Conservation (phyloP, 768 basidiomycete species). For the Pleurotus citrinopileatus region DNA sequence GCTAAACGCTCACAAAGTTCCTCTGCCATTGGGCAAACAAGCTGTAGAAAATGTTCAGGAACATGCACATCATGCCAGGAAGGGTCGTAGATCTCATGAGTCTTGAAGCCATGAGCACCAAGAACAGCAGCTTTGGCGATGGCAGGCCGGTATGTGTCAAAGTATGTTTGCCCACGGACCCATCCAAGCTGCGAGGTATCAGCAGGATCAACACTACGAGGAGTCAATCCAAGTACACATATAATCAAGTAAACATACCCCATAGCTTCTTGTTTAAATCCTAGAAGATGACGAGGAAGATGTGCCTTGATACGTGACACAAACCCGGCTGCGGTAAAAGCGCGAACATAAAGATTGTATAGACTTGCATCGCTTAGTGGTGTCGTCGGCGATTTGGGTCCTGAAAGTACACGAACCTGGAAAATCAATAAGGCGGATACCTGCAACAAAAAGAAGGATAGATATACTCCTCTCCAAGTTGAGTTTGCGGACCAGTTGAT, state of each 20-base stretch:
- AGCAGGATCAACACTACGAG: slow-evolving; percentile 16
- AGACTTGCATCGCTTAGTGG: neutral
- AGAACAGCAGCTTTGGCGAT: slow-evolving; percentile 22
- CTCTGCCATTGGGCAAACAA: slow-evolving; percentile 17
- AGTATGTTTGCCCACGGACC: slow-evolving; percentile 18
- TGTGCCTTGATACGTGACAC: slow-evolving; percentile 20
- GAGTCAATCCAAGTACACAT: neutral
- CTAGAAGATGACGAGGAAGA: slow-evolving; percentile 20
- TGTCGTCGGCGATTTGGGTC: neutral
- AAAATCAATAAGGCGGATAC: neutral
- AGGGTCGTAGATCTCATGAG: slow-evolving; percentile 14
- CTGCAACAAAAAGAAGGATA: neutral
- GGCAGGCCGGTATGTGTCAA: slow-evolving; percentile 20
- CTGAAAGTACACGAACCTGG: neutral
- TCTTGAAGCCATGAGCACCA: slow-evolving; percentile 14
- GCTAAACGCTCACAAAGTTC: neutral
- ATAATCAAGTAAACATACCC: slow-evolving; percentile 14
- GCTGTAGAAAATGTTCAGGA: slow-evolving; percentile 11
- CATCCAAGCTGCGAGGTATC: slow-evolving; percentile 25
- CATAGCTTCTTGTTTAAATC: slow-evolving; percentile 21
- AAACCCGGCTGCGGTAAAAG: slow-evolving; percentile 11
- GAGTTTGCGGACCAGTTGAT: slow-evolving; percentile 27
- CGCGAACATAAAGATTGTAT: neutral
- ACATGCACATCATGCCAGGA: slow-evolving; percentile 15
- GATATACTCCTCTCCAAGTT: slow-evolving; percentile 22